Evolutionary conservation across 192 early-diverging fungal genomes (phyloP), one percentile per base, ranked within the genome.

Genomic region (Lobosporangium transversale): DNA sequence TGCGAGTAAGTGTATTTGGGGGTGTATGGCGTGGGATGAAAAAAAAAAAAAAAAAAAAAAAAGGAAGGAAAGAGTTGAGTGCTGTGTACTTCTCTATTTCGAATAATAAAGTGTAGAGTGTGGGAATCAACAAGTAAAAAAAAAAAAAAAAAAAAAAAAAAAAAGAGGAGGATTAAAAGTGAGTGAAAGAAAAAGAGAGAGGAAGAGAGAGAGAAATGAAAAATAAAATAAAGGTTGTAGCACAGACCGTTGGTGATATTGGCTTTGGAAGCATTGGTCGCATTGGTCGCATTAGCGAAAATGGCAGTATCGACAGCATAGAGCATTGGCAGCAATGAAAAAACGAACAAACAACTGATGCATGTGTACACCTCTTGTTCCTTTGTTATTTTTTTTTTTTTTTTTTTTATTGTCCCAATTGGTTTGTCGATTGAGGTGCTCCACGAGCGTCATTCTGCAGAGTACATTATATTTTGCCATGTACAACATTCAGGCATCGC

Each of bases 121-220:
- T 24, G 24, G 40, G 30, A 14, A 17, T 8, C 24, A n/a, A 27
- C 31, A 37, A 8, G 24, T 6, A 30, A 44, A 47, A 47, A 58
- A 42, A 58, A 14, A 4, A 29, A 29, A 30, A 52, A 30, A 27
- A 27, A 52, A 21, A 52, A 52, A 20, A 52, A 29, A 52, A 52
- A 11, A 26, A 26, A 20, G 49, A 2, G 27, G 27, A 12, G 11
- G 11, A 52, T 24, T 10, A 0, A 30, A 29, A 1, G 14, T 52
- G 50, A 24, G 24, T 52, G 50, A 14, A 26, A 27, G 6, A 26
- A 24, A 10, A 29, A 15, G 21, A 52, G 14, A 14, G 50, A 52
- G 6, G 7, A 40, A 40, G 7, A 7, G 37, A 40, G 37, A 40
- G 14, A 40, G 14, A 40, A 40, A 40, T 10, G 14, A 10, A 14